Conservation (phyloP, 805 yeast genomes). For the Barnettozyma californica region DNA sequence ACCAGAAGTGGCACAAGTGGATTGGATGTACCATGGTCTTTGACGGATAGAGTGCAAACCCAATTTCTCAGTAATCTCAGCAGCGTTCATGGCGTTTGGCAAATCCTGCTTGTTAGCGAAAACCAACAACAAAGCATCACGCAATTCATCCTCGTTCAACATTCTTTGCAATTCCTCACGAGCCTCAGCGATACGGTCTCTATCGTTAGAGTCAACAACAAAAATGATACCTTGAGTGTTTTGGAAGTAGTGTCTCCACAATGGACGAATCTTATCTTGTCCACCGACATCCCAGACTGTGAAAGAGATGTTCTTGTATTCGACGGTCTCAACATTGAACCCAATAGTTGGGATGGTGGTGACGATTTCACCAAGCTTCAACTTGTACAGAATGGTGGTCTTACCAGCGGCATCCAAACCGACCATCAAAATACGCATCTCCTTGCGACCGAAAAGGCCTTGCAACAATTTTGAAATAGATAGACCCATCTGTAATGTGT, state of each 20-base stretch:
- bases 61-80: conserved; percentile 94
- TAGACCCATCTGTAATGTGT: conserved; percentile 68
- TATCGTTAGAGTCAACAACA: conserved; percentile 96
- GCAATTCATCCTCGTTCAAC: conserved; percentile 97
- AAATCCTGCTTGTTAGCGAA: conserved; percentile 98
- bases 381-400: conserved; percentile 91
- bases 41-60: conserved; percentile 96
- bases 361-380: conserved; percentile 92
- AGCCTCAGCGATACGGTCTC: conserved; percentile 96
- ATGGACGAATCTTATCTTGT: conserved; percentile 97
- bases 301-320: conserved; percentile 93
- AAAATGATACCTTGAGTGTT: conserved; percentile 98
- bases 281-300: conserved; percentile 99
- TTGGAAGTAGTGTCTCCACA: conserved; percentile 99
- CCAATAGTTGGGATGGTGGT: conserved; percentile 97
- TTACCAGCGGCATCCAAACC: conserved; percentile 99
- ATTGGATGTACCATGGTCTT: conserved; percentile 99
- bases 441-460: conserved; percentile 96
- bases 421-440: conserved; percentile 97
- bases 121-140: conserved; percentile 91
- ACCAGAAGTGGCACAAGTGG: conserved; percentile 99
- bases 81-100: conserved; percentile 98
- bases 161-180: conserved; percentile 97
- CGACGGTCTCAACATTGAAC: conserved; percentile 95
- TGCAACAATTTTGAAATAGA: conserved; percentile 89